Percentiles rank a stretch among this genome's conserved stretches.
phyloP scores from a whole-genome alignment of 2,329 filamentous ascomycete genomes.

The Nemania abortiva region DNA sequence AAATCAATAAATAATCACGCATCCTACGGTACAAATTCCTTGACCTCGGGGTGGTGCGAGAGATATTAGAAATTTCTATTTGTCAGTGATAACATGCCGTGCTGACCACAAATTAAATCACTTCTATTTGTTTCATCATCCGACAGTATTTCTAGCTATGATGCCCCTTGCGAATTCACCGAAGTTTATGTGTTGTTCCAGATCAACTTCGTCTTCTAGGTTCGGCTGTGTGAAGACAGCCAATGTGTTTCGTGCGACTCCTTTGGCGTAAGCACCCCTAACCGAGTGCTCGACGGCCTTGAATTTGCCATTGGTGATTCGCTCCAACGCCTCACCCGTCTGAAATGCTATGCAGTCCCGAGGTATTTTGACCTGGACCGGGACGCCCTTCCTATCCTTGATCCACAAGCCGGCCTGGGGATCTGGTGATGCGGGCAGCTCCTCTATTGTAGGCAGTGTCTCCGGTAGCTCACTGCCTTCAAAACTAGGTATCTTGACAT shows the following conservation, averaged over 20 bases:
- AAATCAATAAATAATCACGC: background rate
- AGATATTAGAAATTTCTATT: conserved; percentile 25
- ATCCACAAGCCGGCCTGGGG: conserved; percentile 93
- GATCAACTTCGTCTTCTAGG: conserved; percentile 81
- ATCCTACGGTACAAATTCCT: no score
- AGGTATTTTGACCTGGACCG: conserved; percentile 93
- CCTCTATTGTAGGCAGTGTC: conserved; percentile 68
- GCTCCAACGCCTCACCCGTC: conserved; percentile 90
- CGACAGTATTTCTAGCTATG: conserved; percentile 70
- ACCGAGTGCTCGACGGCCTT: conserved; percentile 97
- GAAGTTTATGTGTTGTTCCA: conserved; percentile 75
- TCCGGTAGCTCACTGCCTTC: conserved; percentile 50
- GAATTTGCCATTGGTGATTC: conserved; percentile 91
- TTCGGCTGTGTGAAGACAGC: conserved; percentile 99
- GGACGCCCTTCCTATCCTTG: conserved; percentile 81
- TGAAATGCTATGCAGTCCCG: conserved; percentile 94
- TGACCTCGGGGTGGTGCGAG: background rate
- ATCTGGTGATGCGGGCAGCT: conserved; percentile 83
- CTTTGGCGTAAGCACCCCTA: conserved; percentile 73
- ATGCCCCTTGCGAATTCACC: conserved; percentile 78
- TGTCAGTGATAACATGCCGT: background rate
- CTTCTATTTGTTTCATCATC: conserved; percentile 27
- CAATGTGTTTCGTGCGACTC: conserved; percentile 84
- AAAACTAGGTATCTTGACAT: conserved; percentile 53
- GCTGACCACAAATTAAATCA: background rate